phyloP scores from a whole-genome alignment of 2,329 filamentous ascomycete species.

The Aspergillus felis region DNA sequence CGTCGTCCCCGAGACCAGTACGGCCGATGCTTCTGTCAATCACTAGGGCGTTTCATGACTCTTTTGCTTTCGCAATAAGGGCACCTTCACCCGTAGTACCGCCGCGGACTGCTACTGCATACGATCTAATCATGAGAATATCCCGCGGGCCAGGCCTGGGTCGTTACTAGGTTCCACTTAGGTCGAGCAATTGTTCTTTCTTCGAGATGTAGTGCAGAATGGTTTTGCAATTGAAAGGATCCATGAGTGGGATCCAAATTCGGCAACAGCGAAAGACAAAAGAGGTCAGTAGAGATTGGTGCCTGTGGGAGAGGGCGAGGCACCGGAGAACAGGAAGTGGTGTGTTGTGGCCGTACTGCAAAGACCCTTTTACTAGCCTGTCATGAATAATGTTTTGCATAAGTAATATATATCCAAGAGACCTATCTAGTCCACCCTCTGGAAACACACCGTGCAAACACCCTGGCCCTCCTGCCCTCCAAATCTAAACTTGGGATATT shows the following conservation, averaged over 20 bases:
- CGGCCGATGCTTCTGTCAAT: conserved; percentile 27
- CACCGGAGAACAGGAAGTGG: conserved; percentile 53
- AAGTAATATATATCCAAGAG: neutral
- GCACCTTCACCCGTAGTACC: conserved; percentile 51
- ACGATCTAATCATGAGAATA: conserved; percentile 52
- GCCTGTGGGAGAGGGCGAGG: conserved; percentile 45
- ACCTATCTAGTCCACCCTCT: conserved; percentile 35
- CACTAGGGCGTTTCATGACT: conserved; percentile 47
- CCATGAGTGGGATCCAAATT: conserved; percentile 52
- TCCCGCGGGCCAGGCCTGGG: conserved; percentile 52
- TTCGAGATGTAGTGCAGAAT: conserved; percentile 46
- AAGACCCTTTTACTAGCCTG: neutral
- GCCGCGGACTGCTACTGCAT: conserved; percentile 62
- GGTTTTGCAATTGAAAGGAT: conserved; percentile 51
- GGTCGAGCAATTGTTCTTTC: conserved; percentile 55
- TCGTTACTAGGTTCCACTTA: conserved; percentile 58
- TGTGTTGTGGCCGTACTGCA: conserved; percentile 49
- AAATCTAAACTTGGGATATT: conserved; percentile 85
- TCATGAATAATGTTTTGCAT: conserved; percentile 2
- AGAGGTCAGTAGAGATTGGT: conserved; percentile 44
- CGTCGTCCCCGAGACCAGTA: conserved; percentile 25
- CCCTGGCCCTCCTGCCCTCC: conserved; percentile 84
- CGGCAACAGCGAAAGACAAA: conserved; percentile 34
- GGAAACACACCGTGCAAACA: conserved; percentile 82
- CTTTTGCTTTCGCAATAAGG: conserved; percentile 38